Conservation (phyloP, 768 basidiomycete genomes). For the Chalciporus piperatus region DNA sequence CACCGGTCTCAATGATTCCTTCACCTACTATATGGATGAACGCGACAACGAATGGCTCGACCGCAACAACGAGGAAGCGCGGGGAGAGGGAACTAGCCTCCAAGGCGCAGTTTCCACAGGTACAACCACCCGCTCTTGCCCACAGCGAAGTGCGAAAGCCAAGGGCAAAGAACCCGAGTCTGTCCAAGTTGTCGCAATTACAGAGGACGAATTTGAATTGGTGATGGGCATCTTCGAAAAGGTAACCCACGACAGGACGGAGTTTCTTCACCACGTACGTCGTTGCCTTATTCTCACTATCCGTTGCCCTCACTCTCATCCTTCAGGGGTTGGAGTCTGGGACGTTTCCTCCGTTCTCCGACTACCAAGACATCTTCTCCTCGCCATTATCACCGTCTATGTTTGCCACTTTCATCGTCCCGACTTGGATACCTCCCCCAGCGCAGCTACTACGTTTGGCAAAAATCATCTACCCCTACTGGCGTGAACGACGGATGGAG, state of each 20-base stretch:
- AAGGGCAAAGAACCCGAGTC: slow-evolving; percentile 84
- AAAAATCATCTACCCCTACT: slow-evolving; percentile 78
- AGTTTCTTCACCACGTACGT: slow-evolving; percentile 87
- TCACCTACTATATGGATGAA: slow-evolving; percentile 94
- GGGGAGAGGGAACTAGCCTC: slow-evolving; percentile 80
- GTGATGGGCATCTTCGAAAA: slow-evolving; percentile 95
- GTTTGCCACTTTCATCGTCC: slow-evolving; percentile 68
- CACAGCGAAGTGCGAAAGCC: slow-evolving; percentile 64
- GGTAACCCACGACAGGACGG: slow-evolving; percentile 83
- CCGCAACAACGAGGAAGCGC: slow-evolving; percentile 82
- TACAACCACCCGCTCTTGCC: slow-evolving; percentile 53
- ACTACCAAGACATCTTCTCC: slow-evolving; percentile 70
- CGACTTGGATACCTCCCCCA: slow-evolving; percentile 66
- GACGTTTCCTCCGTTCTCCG: slow-evolving; percentile 68
- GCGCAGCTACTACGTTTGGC: slow-evolving; percentile 65
- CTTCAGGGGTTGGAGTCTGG: slow-evolving; percentile 62
- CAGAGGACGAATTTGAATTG: slow-evolving; percentile 92
- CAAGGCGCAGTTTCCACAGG: slow-evolving; percentile 63
- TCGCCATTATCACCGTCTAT: slow-evolving; percentile 53
- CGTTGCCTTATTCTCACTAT: background rate
- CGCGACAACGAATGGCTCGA: slow-evolving; percentile 94
- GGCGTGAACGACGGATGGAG: slow-evolving; percentile 81
- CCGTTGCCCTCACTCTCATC: background rate
- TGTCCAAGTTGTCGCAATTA: slow-evolving; percentile 59
- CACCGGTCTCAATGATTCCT: slow-evolving; percentile 65